These are phyloP conservation scores for Leccinellum luteum DNA, from an alignment of 768 basidiomycete genomes.

Conservation along the genomic window DNA sequence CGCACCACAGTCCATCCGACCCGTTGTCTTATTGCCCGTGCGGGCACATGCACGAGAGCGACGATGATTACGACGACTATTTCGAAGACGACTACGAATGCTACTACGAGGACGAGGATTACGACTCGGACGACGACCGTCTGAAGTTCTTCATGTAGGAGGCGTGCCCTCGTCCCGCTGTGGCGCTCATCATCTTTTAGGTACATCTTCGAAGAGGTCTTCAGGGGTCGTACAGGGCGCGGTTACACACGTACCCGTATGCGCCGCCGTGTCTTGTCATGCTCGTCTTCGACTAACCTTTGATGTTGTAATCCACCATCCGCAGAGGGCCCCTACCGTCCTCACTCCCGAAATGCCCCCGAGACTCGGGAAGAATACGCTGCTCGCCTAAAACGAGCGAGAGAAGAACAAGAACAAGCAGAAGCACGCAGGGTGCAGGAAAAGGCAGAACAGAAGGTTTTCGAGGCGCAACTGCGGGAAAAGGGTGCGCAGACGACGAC, in stretches of 20 bases:
- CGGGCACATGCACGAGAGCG: conserved; percentile 32
- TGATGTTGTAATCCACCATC: conserved; percentile 2
- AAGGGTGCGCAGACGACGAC: conserved; percentile 37
- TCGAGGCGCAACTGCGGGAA: conserved; percentile 46
- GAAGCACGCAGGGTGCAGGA: conserved; percentile 47
- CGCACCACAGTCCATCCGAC: conserved; percentile 43
- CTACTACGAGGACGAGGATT: conserved; percentile 28
- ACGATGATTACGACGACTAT: conserved; percentile 38
- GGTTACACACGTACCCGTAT: conserved; percentile 30
- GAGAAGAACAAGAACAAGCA: conserved; percentile 55
- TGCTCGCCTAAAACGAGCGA: conserved; percentile 45
- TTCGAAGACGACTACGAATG: conserved; percentile 31
- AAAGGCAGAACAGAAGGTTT: conserved; percentile 46
- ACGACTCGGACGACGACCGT: conserved; percentile 34
- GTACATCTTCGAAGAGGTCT: conserved; percentile 46
- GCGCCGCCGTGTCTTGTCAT: conserved; percentile 10
- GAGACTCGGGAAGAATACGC: conserved; percentile 55
- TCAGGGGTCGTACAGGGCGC: conserved; percentile 36
- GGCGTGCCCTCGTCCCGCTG: not conserved
- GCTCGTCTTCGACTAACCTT: conserved; percentile 8
- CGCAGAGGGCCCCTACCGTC: conserved; percentile 22
- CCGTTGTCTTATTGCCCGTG: conserved; percentile 15
- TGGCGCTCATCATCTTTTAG: conserved; percentile 30
- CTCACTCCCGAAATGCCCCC: conserved; percentile 15
- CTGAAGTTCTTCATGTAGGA: conserved; percentile 48